Conservation (phyloP, 495 filamentous ascomycete species). For the Penicillium silybi region DNA sequence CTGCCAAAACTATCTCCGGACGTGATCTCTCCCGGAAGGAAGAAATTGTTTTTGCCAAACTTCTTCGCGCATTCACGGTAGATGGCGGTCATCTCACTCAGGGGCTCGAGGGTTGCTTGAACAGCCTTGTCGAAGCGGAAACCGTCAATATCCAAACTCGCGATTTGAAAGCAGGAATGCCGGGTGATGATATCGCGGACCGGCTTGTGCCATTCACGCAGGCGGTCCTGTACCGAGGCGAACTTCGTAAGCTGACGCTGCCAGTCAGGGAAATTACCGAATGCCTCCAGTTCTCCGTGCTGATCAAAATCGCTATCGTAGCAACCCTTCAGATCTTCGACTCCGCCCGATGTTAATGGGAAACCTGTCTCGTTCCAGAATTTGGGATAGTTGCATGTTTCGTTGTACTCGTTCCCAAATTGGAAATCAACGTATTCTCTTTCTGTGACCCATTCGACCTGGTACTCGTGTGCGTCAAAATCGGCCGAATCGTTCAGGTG, state of each 20-base stretch:
- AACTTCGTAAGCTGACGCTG: slow-evolving; percentile 37
- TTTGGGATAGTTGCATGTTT: slow-evolving; percentile 28
- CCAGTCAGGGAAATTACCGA: slow-evolving; percentile 42
- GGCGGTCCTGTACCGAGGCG: slow-evolving; percentile 40
- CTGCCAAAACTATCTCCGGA: slow-evolving; percentile 34
- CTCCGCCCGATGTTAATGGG: slow-evolving; percentile 1
- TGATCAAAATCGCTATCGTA: slow-evolving; percentile 40
- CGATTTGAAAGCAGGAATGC: slow-evolving; percentile 36
- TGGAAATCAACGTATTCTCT: slow-evolving; percentile 40
- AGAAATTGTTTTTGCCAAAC: slow-evolving; percentile 45
- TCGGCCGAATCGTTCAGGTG: slow-evolving; percentile 41
- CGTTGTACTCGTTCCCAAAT: slow-evolving; percentile 25
- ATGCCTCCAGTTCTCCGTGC: slow-evolving; percentile 42
- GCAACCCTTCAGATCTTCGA: slow-evolving; percentile 26
- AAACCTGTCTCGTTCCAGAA: slow-evolving; percentile 41
- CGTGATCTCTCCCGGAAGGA: slow-evolving; percentile 47
- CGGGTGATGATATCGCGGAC: slow-evolving; percentile 30
- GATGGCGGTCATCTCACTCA: slow-evolving; percentile 37
- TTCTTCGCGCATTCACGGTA: slow-evolving; percentile 39
- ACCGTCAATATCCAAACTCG: slow-evolving; percentile 46
- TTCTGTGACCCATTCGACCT: slow-evolving; percentile 39
- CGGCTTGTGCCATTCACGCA: slow-evolving; percentile 37
- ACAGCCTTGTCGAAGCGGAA: slow-evolving; percentile 49
- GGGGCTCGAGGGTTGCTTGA: slow-evolving; percentile 43
- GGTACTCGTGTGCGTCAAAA: slow-evolving; percentile 38